Percentiles rank a stretch among this genome's conserved stretches.
Evolutionary conservation across 495 filamentous ascomycete species (phyloP).

Genomic region (Aspergillus campestris): DNA sequence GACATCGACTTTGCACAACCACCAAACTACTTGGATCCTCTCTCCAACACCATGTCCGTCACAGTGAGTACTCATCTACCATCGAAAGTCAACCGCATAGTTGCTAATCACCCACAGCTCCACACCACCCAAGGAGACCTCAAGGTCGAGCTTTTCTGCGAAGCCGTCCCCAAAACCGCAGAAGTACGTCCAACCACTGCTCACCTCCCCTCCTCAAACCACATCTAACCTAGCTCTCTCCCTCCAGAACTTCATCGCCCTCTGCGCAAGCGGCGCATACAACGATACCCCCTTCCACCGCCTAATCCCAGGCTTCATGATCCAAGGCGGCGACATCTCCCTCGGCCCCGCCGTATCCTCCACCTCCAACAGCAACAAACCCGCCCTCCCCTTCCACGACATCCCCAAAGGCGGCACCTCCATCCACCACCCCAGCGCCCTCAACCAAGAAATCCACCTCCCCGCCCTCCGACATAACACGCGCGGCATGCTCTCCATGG

Average conservation of each 20-base stretch:
- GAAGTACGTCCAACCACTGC: slow-evolving; percentile 40
- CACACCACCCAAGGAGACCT: slow-evolving; percentile 86
- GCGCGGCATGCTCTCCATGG: slow-evolving; percentile 85
- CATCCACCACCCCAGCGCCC: slow-evolving; percentile 65
- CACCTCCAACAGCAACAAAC: slow-evolving; percentile 21
- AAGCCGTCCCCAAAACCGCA: slow-evolving; percentile 83
- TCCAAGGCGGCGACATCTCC: slow-evolving; percentile 78
- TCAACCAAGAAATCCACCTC: slow-evolving; percentile 84
- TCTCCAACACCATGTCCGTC: slow-evolving; percentile 17
- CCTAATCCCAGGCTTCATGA: slow-evolving; percentile 82
- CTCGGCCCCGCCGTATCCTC: slow-evolving; percentile 43
- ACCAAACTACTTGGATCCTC: background rate
- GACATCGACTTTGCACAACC: background rate
- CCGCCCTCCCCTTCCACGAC: slow-evolving; percentile 36
- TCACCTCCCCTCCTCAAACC: background rate
- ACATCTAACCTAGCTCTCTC: background rate
- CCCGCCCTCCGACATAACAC: slow-evolving; percentile 77
- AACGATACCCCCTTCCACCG: slow-evolving; percentile 87
- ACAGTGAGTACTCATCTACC: slow-evolving; percentile 14
- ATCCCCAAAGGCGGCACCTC: slow-evolving; percentile 73
- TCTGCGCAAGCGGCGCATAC: slow-evolving; percentile 86
- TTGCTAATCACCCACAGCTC: slow-evolving; percentile 49
- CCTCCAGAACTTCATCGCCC: slow-evolving; percentile 84
- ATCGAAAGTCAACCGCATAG: background rate
- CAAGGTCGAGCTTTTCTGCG: slow-evolving; percentile 95